Evolutionary conservation across 2,329 filamentous ascomycete species (phyloP).

Genomic region (Aspergillus viridinutans): DNA sequence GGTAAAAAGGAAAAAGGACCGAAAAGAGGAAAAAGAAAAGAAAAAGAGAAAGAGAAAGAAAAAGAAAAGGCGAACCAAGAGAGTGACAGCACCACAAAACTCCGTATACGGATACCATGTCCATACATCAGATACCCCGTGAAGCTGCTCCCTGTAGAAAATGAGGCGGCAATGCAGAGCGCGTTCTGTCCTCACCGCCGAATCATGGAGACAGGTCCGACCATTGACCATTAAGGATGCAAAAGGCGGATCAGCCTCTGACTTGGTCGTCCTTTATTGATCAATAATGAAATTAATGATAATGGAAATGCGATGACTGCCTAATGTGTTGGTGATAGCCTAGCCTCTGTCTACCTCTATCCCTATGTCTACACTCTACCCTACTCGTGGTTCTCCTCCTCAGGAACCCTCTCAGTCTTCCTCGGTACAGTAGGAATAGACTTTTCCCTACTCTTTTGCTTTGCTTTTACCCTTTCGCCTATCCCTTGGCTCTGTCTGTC

Average conservation of each 20-base stretch:
- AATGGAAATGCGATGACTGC: background rate
- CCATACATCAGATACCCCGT: too few relatives aligned
- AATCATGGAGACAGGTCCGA: background rate
- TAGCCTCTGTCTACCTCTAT: too few relatives aligned
- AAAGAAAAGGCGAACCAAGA: constrained; percentile 10
- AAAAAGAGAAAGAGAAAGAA: constrained; percentile 2
- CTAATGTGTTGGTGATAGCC: background rate
- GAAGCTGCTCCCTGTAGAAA: constrained; percentile 3
- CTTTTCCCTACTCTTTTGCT: background rate
- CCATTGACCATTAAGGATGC: background rate
- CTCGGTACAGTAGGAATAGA: background rate
- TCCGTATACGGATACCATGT: too few relatives aligned
- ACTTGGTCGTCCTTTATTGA: background rate
- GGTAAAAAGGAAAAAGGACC: constrained; percentile 6
- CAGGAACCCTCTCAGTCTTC: background rate
- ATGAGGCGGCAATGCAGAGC: constrained; percentile 21
- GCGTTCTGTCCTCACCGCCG: constrained; percentile 12
- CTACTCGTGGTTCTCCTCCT: too few relatives aligned
- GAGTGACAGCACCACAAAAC: background rate
- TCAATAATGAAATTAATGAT: background rate
- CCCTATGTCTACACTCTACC: background rate
- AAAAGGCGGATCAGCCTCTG: background rate
- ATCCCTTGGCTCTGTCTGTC: background rate
- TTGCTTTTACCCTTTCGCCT: background rate
- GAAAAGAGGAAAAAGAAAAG: constrained; percentile 5